Base-by-base conservation (phyloP, 2,329 filamentous ascomycete species). In the Pseudogymnoascus sp. region DNA sequence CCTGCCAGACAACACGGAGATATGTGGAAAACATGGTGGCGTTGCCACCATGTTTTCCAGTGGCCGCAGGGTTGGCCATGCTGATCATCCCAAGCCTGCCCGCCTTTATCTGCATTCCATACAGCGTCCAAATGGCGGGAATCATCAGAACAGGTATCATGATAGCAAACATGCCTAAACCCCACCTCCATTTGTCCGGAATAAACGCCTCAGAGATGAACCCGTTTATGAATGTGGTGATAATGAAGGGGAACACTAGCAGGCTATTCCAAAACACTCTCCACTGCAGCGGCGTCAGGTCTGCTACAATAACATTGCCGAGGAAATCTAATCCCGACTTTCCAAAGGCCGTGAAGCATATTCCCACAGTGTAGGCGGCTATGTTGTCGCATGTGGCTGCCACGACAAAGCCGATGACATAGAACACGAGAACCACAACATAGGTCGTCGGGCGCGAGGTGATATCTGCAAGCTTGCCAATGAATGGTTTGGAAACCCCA, bases 151-250 rank as follows among this genome's bases (percentile, higher is more conserved):
- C 54, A 2, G 66, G 68, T 30, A 66, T 65, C 63, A 70, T 66
- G 58, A 70, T 69, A 28, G 68, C 68, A 43, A 68, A 69, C 66
- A 70, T 70, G 30, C 66, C 68, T 4, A 69, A 57, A 12, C 68
- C 68, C 68, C 67, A 69, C 6, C 67, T 61, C 67, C 68, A 70
- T 41, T 75, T 65, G 22, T 75, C 73, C 14, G 41, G 41, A 4
- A 70, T 64, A 38, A 77, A 75, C 16, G 64, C 72, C 5, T 77
- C 72, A 3, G 71, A 71, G 16, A 79, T 78, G 66, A 76, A 76
- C 1, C 75, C 76, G 25, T 75, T 76, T 16, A 47, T 16, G 41
- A 47, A 47, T 16, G 41, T 47, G 22, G 41, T 47, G 22, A 47
- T 28, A 25, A 47, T 7, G 14, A 47, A 47, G 14, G 41, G 41